These are phyloP conservation scores for Immersiporthe knoxdaviesiana DNA, from an alignment of 2,329 filamentous ascomycete species.

Conservation along the genomic window DNA sequence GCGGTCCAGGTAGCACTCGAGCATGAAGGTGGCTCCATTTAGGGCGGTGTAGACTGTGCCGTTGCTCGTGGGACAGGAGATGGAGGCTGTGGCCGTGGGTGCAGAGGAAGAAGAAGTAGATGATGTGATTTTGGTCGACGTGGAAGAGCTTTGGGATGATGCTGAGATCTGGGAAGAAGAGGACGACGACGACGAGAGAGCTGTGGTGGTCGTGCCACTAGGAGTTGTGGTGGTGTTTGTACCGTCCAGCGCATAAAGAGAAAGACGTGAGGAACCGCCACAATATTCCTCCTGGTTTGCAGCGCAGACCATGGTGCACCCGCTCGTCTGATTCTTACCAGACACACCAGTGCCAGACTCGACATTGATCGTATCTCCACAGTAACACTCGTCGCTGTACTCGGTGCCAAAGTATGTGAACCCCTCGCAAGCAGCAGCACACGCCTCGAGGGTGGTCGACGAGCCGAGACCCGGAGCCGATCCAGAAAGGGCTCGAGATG, in stretches of 20 bases:
- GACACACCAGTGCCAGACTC: slow-evolving; percentile 2
- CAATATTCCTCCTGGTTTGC: slow-evolving; percentile 15
- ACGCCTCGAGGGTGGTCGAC: slow-evolving; percentile 33
- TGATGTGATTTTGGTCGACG: background rate
- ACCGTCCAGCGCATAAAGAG: slow-evolving; percentile 6
- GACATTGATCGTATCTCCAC: slow-evolving; percentile 16
- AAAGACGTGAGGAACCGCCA: slow-evolving; percentile 10
- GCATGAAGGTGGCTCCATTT: slow-evolving; percentile 25
- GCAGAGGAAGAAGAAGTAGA: slow-evolving; percentile 11
- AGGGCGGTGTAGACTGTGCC: slow-evolving; percentile 19
- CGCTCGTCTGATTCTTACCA: slow-evolving; percentile 10
- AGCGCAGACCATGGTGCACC: slow-evolving; percentile 12
- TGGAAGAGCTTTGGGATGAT: background rate
- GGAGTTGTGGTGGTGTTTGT: background rate
- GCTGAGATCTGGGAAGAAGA: background rate
- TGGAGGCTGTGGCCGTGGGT: slow-evolving; percentile 14
- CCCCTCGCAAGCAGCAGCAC: slow-evolving; percentile 34
- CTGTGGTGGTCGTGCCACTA: background rate
- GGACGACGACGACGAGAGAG: background rate
- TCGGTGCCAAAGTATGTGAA: slow-evolving; percentile 37
- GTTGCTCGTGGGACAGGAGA: slow-evolving; percentile 25
- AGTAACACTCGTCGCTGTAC: slow-evolving; percentile 32
- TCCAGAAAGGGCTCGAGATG: slow-evolving; percentile 10
- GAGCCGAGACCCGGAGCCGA: slow-evolving; percentile 15
- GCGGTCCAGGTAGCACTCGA: slow-evolving; percentile 30